Evolutionary conservation across 768 basidiomycete species (phyloP).

Genomic region (Lactifluus subvellereus): DNA sequence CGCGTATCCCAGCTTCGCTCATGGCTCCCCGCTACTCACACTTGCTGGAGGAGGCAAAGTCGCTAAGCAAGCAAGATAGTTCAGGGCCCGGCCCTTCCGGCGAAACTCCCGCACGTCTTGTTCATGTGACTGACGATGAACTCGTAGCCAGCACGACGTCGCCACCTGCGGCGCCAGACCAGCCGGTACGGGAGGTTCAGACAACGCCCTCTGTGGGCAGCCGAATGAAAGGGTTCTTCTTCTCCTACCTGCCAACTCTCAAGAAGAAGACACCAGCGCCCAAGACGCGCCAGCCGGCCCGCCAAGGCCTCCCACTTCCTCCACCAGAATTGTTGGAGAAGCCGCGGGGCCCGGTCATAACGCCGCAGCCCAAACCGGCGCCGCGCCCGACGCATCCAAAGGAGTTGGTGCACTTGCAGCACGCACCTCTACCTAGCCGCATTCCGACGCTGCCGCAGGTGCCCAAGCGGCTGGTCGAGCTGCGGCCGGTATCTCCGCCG

Average conservation of each 20-base stretch:
- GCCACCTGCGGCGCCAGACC: background rate
- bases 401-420: slow-evolving; percentile 59
- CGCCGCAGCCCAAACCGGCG: slow-evolving; percentile 49
- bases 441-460: slow-evolving; percentile 38
- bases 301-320: slow-evolving; percentile 48
- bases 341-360: slow-evolving; percentile 49
- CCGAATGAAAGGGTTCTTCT: slow-evolving; percentile 51
- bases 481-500: slow-evolving; percentile 44
- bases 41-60: slow-evolving; percentile 50
- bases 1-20: slow-evolving; percentile 37
- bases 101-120: background rate
- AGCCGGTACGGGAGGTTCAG: slow-evolving; percentile 2
- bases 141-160: background rate
- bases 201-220: slow-evolving; percentile 38
- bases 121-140: background rate
- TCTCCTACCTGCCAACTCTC: slow-evolving; percentile 53
- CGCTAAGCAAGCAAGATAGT: slow-evolving; percentile 28
- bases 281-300: slow-evolving; percentile 24
- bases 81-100: background rate
- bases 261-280: slow-evolving; percentile 35
- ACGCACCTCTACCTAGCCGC: slow-evolving; percentile 39
- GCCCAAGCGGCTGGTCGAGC: slow-evolving; percentile 51
- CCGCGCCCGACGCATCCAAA: slow-evolving; percentile 49
- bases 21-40: slow-evolving; percentile 54
- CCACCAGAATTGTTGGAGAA: slow-evolving; percentile 48